Percentiles rank a stretch among this genome's conserved stretches.
Evolutionary conservation across 495 filamentous ascomycete species (phyloP).

Genomic region (Zalerion maritima): DNA sequence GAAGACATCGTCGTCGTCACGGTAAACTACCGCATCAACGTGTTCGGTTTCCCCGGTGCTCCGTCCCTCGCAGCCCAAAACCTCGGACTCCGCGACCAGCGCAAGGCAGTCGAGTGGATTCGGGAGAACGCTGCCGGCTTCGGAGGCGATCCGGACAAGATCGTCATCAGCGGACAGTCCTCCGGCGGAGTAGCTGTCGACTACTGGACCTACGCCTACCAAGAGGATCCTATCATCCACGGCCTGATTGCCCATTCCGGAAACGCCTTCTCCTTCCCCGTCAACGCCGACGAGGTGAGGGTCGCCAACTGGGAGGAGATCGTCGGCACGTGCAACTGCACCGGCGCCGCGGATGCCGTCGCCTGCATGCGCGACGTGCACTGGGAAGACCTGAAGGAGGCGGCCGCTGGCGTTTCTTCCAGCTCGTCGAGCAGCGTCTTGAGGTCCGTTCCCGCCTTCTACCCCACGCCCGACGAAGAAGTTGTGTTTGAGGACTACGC

Average conservation of each 20-base stretch:
- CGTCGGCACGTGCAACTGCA: slow-evolving; percentile 26
- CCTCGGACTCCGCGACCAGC: slow-evolving; percentile 41
- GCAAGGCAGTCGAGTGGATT: slow-evolving; percentile 39
- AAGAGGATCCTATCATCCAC: slow-evolving; percentile 27
- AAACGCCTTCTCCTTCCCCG: slow-evolving; percentile 29
- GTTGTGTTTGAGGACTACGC: slow-evolving; percentile 34
- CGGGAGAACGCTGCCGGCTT: slow-evolving; percentile 43
- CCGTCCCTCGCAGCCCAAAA: slow-evolving; percentile 16
- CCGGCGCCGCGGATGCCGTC: slow-evolving; percentile 17
- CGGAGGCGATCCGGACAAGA: slow-evolving; percentile 40
- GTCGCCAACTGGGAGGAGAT: slow-evolving; percentile 23
- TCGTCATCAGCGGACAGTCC: slow-evolving; percentile 41
- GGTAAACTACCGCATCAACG: slow-evolving; percentile 49
- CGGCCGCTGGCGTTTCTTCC: slow-evolving; percentile 14
- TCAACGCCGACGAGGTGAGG: slow-evolving; percentile 15
- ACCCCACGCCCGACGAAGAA: slow-evolving; percentile 29
- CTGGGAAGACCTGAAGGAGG: slow-evolving; percentile 17
- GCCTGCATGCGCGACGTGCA: slow-evolving; percentile 30
- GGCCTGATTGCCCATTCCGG: slow-evolving; percentile 40
- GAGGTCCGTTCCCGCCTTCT: slow-evolving; percentile 24
- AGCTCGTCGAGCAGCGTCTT: slow-evolving; percentile 8
- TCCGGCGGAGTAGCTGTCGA: slow-evolving; percentile 37
- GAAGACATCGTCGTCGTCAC: slow-evolving; percentile 44
- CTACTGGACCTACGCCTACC: slow-evolving; percentile 36
- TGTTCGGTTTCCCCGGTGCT: slow-evolving; percentile 43